Conservation (phyloP, 345 rosid genomes). For the Citrus cavaleriei region DNA sequence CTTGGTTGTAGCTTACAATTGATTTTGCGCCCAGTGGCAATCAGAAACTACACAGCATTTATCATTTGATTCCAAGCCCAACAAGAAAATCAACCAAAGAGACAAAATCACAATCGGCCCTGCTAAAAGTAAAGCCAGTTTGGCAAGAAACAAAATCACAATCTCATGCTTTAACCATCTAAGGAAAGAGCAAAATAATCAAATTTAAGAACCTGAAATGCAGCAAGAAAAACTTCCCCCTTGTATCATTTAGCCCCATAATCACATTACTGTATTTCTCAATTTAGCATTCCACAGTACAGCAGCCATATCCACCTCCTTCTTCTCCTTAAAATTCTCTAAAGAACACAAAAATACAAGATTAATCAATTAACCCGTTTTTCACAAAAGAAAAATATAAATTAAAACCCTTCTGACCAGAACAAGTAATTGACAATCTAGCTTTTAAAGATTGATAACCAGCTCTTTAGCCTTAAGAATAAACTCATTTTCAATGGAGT, state of each 20-base stretch:
- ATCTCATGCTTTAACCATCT: background rate
- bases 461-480: slow-evolving; percentile 43
- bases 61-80: slow-evolving; percentile 93
- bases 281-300: slow-evolving; percentile 94
- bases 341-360: background rate
- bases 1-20: slow-evolving; percentile 89
- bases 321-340: slow-evolving; percentile 71
- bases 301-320: slow-evolving; percentile 65
- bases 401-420: background rate
- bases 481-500: slow-evolving; percentile 72
- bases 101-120: slow-evolving; percentile 50
- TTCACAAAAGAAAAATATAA: background rate
- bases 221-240: slow-evolving; percentile 50
- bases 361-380: background rate
- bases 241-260: slow-evolving; percentile 82
- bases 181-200: background rate
- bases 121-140: slow-evolving; percentile 11
- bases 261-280: slow-evolving; percentile 84
- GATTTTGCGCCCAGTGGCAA: slow-evolving; percentile 51
- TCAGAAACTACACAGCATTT: too few relatives aligned
- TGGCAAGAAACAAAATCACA: background rate
- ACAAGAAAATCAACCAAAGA: slow-evolving; percentile 47
- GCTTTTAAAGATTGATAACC: background rate
- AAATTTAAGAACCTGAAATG: slow-evolving; percentile 56
- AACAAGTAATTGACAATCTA: slow-evolving; percentile 21